These are phyloP conservation scores for Erythrophleum ivorense DNA, from an alignment of 331 rosid genomes.

Conservation along the genomic window DNA sequence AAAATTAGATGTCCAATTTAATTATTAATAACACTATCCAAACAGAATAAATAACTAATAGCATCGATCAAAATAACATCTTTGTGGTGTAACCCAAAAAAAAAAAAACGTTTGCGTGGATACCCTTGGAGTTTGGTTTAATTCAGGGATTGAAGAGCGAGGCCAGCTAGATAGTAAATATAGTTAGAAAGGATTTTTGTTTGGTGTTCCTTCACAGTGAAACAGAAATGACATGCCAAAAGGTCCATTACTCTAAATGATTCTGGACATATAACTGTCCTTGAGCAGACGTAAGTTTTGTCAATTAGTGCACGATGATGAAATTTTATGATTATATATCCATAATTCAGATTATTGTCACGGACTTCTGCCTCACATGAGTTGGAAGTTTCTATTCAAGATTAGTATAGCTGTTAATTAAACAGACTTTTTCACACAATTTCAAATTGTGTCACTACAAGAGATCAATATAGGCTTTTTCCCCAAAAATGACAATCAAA, in stretches of 20 bases:
- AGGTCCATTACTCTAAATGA: neutral
- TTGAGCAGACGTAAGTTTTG: neutral
- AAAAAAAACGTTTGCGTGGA: neutral
- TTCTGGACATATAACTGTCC: neutral
- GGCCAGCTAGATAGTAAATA: neutral
- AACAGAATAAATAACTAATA: too few relatives aligned
- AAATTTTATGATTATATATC: neutral
- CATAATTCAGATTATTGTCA: neutral
- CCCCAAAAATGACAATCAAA: too few relatives aligned
- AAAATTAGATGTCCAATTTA: too few relatives aligned
- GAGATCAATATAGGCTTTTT: too few relatives aligned
- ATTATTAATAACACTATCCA: neutral
- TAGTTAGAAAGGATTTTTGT: neutral
- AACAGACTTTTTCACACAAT: neutral
- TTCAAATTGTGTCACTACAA: too few relatives aligned
- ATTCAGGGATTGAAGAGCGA: neutral
- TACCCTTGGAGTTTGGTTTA: neutral
- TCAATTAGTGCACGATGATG: neutral
- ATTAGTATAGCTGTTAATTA: neutral
- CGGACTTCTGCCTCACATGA: neutral
- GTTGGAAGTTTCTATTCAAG: neutral
- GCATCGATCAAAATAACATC: too few relatives aligned
- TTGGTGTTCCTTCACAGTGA: neutral
- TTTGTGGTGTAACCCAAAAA: too few relatives aligned
- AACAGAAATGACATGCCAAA: neutral